Evolutionary conservation across 129 eudicot genomes (phyloP), one percentile per base, ranked within the genome.

Genomic region (Flaveria ramosissima): DNA sequence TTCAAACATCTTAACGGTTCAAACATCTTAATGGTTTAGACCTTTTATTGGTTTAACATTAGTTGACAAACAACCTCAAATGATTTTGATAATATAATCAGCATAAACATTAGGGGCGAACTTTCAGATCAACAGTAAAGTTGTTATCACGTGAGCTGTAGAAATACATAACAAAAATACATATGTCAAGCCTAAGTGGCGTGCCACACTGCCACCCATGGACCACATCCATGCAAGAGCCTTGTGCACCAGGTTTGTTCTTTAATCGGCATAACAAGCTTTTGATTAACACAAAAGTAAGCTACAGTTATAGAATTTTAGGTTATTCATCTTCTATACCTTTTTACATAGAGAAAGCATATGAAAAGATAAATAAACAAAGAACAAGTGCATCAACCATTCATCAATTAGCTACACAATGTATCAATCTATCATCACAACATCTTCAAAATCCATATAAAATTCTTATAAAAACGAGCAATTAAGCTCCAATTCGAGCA

Each of bases 391-490:
- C 24, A 50, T 23, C 24, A 56, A 20, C 14, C 26, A 52, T 24
- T 53, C 66, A 53, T 68, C 75, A 20, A 55, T 41, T 68, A 74
- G 45, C 78, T 74, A 43, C 9, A 45, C 36, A 30, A 30, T 30
- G 36, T 9, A 9, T 26, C 36, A 30, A 30, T n/a, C 11, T 9
- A 71, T 50, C 10, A 71, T 46, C 24, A 16, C 27, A 51, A 51
- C 41, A 70, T 47, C 39, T 42, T 70, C 55, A 9, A 52, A 16
- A n/a, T 52, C 16, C 59, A 52, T 3, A 15, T 14, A 61, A 61
- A 30, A 26, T 26, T 26, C 67, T 24, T 26, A 61, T 24, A 61
- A 10, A 26, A 61, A 24, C 41, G 17, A 61, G 42, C 67, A 61
- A 61, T 61, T 26, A 24, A 11, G 17, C 67, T 61, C 13, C 42